phyloP scores from a whole-genome alignment of 2,329 filamentous ascomycete species.

The Colletotrichum tanaceti region DNA sequence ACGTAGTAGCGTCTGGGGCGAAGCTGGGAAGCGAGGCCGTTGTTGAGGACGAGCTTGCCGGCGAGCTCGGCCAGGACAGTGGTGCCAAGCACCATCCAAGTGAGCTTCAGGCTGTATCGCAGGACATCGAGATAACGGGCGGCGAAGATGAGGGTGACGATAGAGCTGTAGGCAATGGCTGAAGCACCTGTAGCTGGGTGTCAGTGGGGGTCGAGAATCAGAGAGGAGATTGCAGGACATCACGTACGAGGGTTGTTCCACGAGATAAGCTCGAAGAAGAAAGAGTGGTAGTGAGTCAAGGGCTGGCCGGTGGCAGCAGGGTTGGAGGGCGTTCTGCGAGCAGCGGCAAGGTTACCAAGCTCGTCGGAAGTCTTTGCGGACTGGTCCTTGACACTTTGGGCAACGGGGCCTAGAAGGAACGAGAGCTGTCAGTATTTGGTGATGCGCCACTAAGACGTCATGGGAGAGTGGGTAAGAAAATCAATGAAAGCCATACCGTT shows the following conservation, averaged over 20 bases:
- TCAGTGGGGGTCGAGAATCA: slow-evolving; percentile 26
- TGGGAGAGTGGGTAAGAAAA: background rate
- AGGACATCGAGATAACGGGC: slow-evolving; percentile 74
- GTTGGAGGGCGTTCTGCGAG: slow-evolving; percentile 65
- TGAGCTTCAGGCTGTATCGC: slow-evolving; percentile 73
- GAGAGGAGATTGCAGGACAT: background rate
- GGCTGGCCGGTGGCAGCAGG: slow-evolving; percentile 70
- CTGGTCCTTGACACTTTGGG: slow-evolving; percentile 68
- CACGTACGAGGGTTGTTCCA: slow-evolving; percentile 75
- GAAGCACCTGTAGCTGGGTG: slow-evolving; percentile 64
- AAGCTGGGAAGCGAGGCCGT: slow-evolving; percentile 72
- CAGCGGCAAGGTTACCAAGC: slow-evolving; percentile 67
- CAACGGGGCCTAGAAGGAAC: slow-evolving; percentile 63
- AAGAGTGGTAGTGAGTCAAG: slow-evolving; percentile 76
- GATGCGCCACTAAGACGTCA: slow-evolving; percentile 26
- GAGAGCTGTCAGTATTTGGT: slow-evolving; percentile 29
- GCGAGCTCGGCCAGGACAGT: slow-evolving; percentile 70
- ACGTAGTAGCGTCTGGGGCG: slow-evolving; percentile 77
- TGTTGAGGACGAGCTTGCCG: slow-evolving; percentile 71
- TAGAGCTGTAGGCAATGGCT: slow-evolving; percentile 70
- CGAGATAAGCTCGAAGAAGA: slow-evolving; percentile 76
- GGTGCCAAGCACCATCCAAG: slow-evolving; percentile 70
- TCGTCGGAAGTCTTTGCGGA: slow-evolving; percentile 65
- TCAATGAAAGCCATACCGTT: slow-evolving; percentile 54
- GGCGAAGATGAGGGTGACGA: slow-evolving; percentile 70